Base-by-base conservation (phyloP, 768 basidiomycete genomes). In the Ephemerocybe angulata region DNA sequence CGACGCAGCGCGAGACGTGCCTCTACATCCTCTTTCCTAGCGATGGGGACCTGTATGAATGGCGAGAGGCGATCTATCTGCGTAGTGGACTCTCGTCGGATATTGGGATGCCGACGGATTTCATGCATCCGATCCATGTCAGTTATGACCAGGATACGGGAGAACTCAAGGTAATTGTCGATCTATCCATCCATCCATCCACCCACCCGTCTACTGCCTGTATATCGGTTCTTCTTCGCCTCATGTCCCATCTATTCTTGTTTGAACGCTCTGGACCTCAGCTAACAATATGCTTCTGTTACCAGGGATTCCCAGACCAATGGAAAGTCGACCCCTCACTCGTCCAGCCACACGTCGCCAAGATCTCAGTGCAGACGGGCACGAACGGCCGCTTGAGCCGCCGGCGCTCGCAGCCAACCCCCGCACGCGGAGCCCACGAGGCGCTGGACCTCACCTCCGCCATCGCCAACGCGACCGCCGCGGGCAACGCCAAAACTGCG, bases 91-190 rank as follows among this genome's bases (percentile, higher is more conserved):
- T 63, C 3, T 59, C 57, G 3, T 64, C 62, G 21, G 67, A 70
- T 48, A 70, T 66, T 48, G 65, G 70, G 27, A 58, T 60, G 12
- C 72, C 72, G 1, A 68, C 66, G 25, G 63, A 67, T 19, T 70
- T 72, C 52, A 65, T 66, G 2, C 72, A 73, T 49, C 59, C 65
- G 24, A 59, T 64, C 15, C 72, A 73, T 58, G 64, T 72, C 15
- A 70, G 70, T 24, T 67, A 62, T 56, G 68, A 73, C 60, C 52
- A 66, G n/a, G 31, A 53, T 0, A 67, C 62, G 25, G 72, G 72
- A 3, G 54, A 58, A 31, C 67, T 71, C 51, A 63, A 62, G 48
- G 55, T 56, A 40, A 44, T 43, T 29, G 21, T 50, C 48, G 13
- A 22, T 15, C n/a, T 33, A 42, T 33, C 31, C 50, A 24, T 27